Evolutionary conservation across 192 early-diverging fungal species (phyloP), one percentile per base, ranked within the genome.

Genomic region (Gaertneriomyces sp.): DNA sequence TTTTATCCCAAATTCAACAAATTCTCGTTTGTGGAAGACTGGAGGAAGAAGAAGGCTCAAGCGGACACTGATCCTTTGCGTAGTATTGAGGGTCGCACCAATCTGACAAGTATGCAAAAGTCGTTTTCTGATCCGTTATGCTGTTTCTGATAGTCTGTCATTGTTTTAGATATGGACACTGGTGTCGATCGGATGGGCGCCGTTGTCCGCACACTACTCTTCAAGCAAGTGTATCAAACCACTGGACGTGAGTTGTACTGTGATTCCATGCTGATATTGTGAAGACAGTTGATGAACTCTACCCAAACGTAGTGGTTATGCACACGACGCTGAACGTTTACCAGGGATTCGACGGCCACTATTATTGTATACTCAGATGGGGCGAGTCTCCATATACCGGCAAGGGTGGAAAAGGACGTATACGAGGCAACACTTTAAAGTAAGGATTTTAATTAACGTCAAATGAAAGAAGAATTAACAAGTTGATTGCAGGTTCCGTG

Each of bases 11-110:
- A 58, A 16, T 76, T 63, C 51, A 45, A 42, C 17, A 61, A 64
- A 12, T 64, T 45, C 33, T 16, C 60, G 4, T 76, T 72, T 61
- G 58, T 76, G 10, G 74, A 76, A 44, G 74, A 76, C 12, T 76
- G 74, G 74, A 19, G 58, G 4, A 60, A 64, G 40, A 71, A 68
- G 60, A 70, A 72, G 41, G 53, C 58, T 1, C n/a, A 52, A 19
- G 68, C 61, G 2, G 65, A 70, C 25, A 62, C 58, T n/a, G 66
- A 69, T 45, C 41, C 61, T 5, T 19, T 76, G 20, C 55, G 60
- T 49, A 64, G 60, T 6, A n/a, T 72, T 1, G 61, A 54, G 11
- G 74, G 69, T 33, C 25, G 25, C 25, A 33, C 25, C 25, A 33
- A 33, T 33, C 25, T 33, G 25, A 33, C 25, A 33, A 33, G 25